Percentiles rank a stretch among this genome's conserved stretches.
These are phyloP conservation scores for Paramecium octaurelia DNA, from an alignment of 73 alveolate genomes.

Conservation along the genomic window DNA sequence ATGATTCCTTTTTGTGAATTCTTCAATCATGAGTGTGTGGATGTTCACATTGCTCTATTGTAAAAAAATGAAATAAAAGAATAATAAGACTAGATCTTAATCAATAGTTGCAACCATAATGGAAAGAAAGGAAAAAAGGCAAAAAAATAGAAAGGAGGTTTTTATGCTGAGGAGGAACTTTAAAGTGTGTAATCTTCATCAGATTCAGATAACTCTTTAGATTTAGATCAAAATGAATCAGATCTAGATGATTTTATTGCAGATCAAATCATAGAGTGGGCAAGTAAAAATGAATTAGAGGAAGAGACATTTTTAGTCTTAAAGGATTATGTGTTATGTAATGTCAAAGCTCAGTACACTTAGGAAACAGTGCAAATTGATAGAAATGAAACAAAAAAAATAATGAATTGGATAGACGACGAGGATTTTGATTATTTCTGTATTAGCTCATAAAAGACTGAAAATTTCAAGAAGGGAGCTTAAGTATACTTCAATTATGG, in stretches of 20 bases:
- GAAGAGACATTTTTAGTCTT: background rate
- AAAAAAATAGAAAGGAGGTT: background rate
- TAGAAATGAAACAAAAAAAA: background rate
- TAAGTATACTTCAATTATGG: constrained; percentile 70
- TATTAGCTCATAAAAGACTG: constrained; percentile 55
- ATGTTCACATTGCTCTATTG: background rate
- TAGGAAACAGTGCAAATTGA: background rate
- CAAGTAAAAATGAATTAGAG: background rate
- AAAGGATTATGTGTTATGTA: background rate
- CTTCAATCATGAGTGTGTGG: constrained; percentile 10
- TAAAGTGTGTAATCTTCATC: background rate
- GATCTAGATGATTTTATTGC: background rate
- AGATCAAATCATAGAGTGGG: background rate
- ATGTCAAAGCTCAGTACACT: background rate
- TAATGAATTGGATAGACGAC: background rate
- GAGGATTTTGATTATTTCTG: constrained; percentile 61
- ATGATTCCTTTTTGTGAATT: constrained; percentile 7
- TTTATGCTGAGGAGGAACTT: background rate
- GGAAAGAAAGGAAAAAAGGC: background rate
- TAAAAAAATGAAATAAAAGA: background rate
- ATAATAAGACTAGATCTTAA: no score
- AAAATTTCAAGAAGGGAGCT: constrained; percentile 58
- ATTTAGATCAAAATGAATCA: background rate
- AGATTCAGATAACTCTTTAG: background rate
- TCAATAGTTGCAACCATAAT: background rate